Evolutionary conservation across 345 rosid species (phyloP).

Genomic region (Citrus hindsii): DNA sequence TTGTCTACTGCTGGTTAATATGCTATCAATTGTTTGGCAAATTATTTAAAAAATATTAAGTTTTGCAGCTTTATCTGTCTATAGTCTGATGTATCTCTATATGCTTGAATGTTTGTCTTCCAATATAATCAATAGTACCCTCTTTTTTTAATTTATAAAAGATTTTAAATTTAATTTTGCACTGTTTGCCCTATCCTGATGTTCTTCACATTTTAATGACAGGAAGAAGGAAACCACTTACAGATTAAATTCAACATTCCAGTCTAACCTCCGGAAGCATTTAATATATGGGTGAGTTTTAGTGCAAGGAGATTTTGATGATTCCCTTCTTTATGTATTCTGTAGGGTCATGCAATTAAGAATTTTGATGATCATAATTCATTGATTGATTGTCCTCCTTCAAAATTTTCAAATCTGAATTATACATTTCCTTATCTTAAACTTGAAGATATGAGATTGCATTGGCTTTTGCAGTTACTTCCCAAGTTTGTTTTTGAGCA

Average conservation of each 20-base stretch:
- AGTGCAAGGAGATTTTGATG: neutral
- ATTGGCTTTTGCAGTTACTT: neutral
- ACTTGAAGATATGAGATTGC: slow-evolving; percentile 9
- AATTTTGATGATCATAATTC: neutral
- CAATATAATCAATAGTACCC: neutral
- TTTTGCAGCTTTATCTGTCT: neutral
- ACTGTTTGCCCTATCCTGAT: neutral
- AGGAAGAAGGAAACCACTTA: slow-evolving; percentile 69
- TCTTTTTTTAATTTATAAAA: neutral
- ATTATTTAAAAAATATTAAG: neutral
- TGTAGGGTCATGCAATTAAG: neutral
- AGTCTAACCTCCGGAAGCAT: slow-evolving; percentile 71
- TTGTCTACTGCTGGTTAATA: neutral
- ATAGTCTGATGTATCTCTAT: neutral
- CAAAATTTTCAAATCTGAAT: slow-evolving; percentile 1
- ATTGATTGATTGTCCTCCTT: neutral
- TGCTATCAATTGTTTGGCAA: neutral
- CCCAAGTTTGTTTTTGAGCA: neutral
- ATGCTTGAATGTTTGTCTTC: neutral
- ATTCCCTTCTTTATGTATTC: neutral
- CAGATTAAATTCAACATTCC: slow-evolving; percentile 74
- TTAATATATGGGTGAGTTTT: slow-evolving; percentile 59
- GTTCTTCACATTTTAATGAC: slow-evolving; percentile 16
- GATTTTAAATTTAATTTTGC: neutral
- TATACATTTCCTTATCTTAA: neutral